Base-by-base conservation (phyloP, 2,329 filamentous ascomycete genomes). In the Arthrobotrys entomopaga region DNA sequence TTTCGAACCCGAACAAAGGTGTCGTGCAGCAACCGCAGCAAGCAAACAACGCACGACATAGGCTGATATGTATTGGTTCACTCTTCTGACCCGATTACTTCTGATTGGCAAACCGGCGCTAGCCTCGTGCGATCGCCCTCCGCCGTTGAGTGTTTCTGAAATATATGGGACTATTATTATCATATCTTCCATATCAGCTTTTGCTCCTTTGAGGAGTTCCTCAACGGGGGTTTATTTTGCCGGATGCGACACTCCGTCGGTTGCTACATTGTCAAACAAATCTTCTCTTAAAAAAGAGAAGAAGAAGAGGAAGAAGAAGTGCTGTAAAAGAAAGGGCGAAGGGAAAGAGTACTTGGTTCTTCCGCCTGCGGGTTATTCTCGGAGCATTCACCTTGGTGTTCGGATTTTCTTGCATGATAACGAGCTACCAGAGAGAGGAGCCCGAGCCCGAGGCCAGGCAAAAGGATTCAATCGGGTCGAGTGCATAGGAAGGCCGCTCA, bases 361-460 rank as follows among this genome's bases (percentile, higher is more conserved):
- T 24, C 54, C 54, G 38, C 29, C n/a, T 7, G 29, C 56, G 56
- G 56, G 38, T 40, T 19, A 59, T 59, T 59, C 15, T 59, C 56
- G 56, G 56, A 59, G 56, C n/a, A 59, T 59, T 43, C 10, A 15
- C 7, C 8, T 29, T n/a, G 19, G 20, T 4, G 29, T 34, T 34
- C 29, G 2, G 29, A 34, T 6, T 15, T 3, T 6, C 38, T 15
- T 16, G 42, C 38, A 38, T 48, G 50, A 48, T 15, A 38, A 19
- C 26, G 19, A 38, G 22, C 22, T 15, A 15, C 52, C 7, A 57
- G 53, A 15, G 26, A 22, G 53, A 8, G 26, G 53, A 8, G 26
- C 20, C 34, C 8, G 24, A 53, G 50, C 20, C 13, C 13, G 24
- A 34, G 24, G 22, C 24, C 16, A 34, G 46, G 46, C 46, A 50